Base-by-base conservation (phyloP, 495 filamentous ascomycete species). In the Emericellopsis terricola region DNA sequence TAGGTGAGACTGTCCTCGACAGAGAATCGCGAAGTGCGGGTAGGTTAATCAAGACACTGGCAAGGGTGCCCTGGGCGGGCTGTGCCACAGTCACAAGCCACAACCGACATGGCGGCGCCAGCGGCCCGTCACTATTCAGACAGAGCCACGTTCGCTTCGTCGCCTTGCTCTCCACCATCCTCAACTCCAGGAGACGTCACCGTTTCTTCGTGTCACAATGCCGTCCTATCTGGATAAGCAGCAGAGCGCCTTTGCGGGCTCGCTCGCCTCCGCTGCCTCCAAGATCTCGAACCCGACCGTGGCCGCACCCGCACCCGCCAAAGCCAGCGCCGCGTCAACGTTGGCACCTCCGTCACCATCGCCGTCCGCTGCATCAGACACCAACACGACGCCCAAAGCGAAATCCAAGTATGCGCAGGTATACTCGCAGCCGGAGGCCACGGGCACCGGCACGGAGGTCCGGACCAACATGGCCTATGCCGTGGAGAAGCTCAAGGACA, bases 391-490 rank as follows among this genome's bases (percentile, higher is more conserved):
- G 34, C 50, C 53, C 35, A 76, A 71, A 47, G 67, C 66, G 38
- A 78, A 77, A 54, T 60, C 68, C 40, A 46, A 49, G 15, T 15
- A 19, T 3, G 53, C 57, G 33, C 60, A 73, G 34, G 71, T 78
- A 41, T 84, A 76, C 53, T 84, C 81, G 8, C 82, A 87, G 51
- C 81, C 84, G 10, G 64, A 66, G 28, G 67, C 76, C 43, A 85
- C 81, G 3, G 80, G 81, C 39, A 77, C 69, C 19, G 84, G 82
- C 40, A 65, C 67, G 31, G 73, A 81, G 50, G 72, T 86, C 50
- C 76, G 81, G 64, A 86, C 81, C 7, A 76, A 92, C 43, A 71
- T 94, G 37, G 62, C 72, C 37, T 89, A 82, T 52, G 79, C 80
- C 4, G 73, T 93, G 51, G 68, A 80, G 8, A 79, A 81, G 50